Evolutionary conservation across 2,329 filamentous ascomycete species (phyloP), one percentile per base, ranked within the genome.

Genomic region (Colletotrichum spinosum): DNA sequence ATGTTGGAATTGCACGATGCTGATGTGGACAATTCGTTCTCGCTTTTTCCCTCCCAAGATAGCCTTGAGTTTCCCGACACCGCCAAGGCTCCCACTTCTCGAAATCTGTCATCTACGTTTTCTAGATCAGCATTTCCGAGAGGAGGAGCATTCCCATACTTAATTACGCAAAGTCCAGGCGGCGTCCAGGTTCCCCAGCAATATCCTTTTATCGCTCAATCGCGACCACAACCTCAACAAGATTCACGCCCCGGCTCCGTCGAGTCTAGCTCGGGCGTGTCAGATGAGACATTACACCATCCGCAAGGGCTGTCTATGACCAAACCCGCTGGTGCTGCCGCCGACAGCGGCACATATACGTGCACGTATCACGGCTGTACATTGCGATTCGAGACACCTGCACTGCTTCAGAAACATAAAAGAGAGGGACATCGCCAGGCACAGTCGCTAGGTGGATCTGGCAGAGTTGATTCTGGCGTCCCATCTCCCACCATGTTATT

Each of bases 301-400:
- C 78, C 34, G 49, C 73, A 57, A 65, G 71, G 69, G 35, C 79
- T 75, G 9, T 75, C 79, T 8, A 71, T 65, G 6, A 73, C 74
- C 41, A 81, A 85, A 42, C 93, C 93, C 0, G 76, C 81, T 2
- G 84, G 88, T 45, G 89, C 90, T 2, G 83, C 83, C 13, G 92
- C 93, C 0, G 92, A 97, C 70, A 87, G 90, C 17, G 95, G 95
- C 11, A 97, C 94, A 0, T 99, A 97, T 79, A 97, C 94, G 1
- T 99, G 96, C 78, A 97, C 94, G 1, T 97, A 97, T 72, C 94
- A 97, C 73, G 93, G 94, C 10, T 98, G 96, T 75, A 90, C 90
- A 0, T 83, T 91, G 70, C 91, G 96, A 57, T 99, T 99, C 74
- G 93, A 97, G 70, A 93, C 93, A 1, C 93, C 94, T 5, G 85